Percentiles rank a stretch among this genome's conserved stretches.
phyloP scores from a whole-genome alignment of 306 rosid species.

The Erythrophleum fordii region DNA sequence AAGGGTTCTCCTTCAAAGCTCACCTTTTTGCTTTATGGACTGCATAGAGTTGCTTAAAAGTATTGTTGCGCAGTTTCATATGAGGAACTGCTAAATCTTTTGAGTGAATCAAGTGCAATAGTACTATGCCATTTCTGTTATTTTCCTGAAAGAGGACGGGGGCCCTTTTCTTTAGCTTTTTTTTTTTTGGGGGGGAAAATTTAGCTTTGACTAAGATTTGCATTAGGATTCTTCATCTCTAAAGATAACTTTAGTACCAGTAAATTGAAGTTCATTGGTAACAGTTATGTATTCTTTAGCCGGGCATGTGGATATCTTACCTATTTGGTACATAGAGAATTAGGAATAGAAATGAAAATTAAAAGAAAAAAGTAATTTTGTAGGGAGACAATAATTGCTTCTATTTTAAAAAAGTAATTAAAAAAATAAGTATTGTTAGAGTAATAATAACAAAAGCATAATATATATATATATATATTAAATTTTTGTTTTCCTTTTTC shows the following conservation, averaged over 20 bases:
- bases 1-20: background rate
- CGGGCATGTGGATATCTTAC: background rate
- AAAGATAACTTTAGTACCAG: background rate
- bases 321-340: too few species aligned
- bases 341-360: too few species aligned
- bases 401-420: too few species aligned
- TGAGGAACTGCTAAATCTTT: background rate
- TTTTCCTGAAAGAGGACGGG: too few species aligned
- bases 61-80: background rate
- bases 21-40: background rate
- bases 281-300: background rate
- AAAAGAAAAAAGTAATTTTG: too few species aligned
- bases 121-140: background rate
- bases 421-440: too few species aligned
- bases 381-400: too few species aligned
- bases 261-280: background rate
- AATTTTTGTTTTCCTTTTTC: too few species aligned
- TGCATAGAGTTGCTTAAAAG: background rate
- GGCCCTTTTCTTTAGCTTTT: background rate
- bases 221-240: background rate
- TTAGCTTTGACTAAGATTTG: too few species aligned
- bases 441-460: too few species aligned
- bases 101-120: background rate
- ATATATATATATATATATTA: too few species aligned
- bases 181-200: slow-evolving; percentile 1